Evolutionary conservation across 352 stramenopile species (phyloP).

Genomic region (Globisporangium acanthophoron): DNA sequence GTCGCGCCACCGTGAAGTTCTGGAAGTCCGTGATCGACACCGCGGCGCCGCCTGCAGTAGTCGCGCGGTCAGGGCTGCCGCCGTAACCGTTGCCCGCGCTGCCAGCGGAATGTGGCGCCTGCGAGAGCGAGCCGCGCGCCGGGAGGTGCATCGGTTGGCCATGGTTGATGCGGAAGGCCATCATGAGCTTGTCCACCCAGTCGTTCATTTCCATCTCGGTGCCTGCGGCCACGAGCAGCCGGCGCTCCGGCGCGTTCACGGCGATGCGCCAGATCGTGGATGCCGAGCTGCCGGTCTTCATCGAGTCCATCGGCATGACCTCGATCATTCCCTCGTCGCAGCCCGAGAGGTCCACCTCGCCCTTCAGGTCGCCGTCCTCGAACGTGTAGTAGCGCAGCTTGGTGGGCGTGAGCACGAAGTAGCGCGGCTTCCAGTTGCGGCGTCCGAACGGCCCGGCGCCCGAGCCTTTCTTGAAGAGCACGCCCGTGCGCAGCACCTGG

Average conservation of each 20-base stretch:
- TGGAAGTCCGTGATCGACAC: constrained; percentile 63
- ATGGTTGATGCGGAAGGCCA: constrained; percentile 55
- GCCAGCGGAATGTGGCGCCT: background rate
- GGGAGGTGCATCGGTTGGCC: constrained; percentile 26
- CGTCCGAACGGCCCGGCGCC: constrained; percentile 58
- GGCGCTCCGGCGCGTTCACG: constrained; percentile 53
- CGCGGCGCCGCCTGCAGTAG: background rate
- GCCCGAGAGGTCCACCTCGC: constrained; percentile 59
- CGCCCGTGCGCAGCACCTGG: constrained; percentile 59
- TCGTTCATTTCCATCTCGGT: constrained; percentile 86
- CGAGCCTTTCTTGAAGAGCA: constrained; percentile 81
- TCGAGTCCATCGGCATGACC: constrained; percentile 72
- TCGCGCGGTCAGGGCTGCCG: background rate
- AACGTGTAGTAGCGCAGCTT: constrained; percentile 77
- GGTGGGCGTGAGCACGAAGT: constrained; percentile 59
- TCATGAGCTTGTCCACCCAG: constrained; percentile 72
- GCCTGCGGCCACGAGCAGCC: constrained; percentile 55
- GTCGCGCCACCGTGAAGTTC: constrained; percentile 62
- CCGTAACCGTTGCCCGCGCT: background rate
- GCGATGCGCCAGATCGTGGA: constrained; percentile 78
- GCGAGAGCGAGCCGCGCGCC: constrained; percentile 12
- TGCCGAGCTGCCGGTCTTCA: constrained; percentile 65
- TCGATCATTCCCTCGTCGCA: constrained; percentile 63
- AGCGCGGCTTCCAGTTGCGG: constrained; percentile 77
- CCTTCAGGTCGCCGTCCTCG: constrained; percentile 69